Conservation (phyloP, 345 rosid genomes). For the Citrus glauca region DNA sequence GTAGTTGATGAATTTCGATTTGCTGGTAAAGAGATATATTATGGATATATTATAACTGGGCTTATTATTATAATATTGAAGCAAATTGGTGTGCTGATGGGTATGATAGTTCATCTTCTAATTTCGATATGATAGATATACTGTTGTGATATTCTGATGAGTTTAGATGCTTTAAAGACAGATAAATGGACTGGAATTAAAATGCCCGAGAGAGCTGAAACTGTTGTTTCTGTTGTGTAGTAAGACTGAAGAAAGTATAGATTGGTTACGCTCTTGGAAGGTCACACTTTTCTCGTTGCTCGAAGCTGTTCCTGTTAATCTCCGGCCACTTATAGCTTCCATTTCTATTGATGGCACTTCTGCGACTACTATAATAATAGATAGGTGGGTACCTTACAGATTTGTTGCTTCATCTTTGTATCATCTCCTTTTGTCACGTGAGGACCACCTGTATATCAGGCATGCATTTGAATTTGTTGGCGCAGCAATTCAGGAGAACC, state of each 20-base stretch:
- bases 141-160: too few relatives aligned
- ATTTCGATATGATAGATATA: background rate
- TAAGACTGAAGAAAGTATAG: slow-evolving; percentile 63
- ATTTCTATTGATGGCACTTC: slow-evolving; percentile 91
- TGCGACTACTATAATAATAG: slow-evolving; percentile 77
- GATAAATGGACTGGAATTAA: background rate
- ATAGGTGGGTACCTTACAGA: slow-evolving; percentile 41
- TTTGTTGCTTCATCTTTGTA: background rate
- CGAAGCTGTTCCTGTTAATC: slow-evolving; percentile 59
- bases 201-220: slow-evolving; percentile 14
- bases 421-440: background rate
- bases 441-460: background rate
- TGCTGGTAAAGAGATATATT: background rate
- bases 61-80: background rate
- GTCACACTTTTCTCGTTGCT: slow-evolving; percentile 59
- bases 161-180: background rate
- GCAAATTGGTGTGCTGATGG: background rate
- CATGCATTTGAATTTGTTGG: slow-evolving; percentile 4
- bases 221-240: slow-evolving; percentile 57
- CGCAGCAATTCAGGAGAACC: slow-evolving; percentile 68
- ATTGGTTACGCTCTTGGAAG: slow-evolving; percentile 80
- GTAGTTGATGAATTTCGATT: background rate
- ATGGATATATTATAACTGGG: background rate
- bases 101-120: background rate
- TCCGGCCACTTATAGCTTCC: slow-evolving; percentile 57